phyloP scores from a whole-genome alignment of 768 basidiomycete genomes.

The Termitomyces heimii region DNA sequence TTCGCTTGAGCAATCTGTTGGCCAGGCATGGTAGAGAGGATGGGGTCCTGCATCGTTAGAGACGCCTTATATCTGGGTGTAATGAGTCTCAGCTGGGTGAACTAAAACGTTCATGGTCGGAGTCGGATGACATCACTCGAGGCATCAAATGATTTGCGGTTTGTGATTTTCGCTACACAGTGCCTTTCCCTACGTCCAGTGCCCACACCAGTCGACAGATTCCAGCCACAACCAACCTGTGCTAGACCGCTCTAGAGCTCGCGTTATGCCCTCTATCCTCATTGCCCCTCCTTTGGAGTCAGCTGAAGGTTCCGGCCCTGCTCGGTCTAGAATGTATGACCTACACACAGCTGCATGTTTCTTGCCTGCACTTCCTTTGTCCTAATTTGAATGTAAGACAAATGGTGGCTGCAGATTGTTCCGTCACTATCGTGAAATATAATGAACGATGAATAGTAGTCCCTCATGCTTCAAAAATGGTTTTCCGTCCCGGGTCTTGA shows the following conservation, averaged over 20 bases:
- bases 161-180: not conserved
- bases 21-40: conserved; percentile 38
- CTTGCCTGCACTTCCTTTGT: not conserved
- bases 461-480: not conserved
- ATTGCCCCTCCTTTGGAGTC: not conserved
- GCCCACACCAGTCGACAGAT: not conserved
- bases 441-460: not conserved
- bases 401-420: not conserved
- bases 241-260: not conserved
- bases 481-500: not conserved
- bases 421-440: not conserved
- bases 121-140: not conserved
- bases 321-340: conserved; percentile 1
- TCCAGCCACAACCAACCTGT: not conserved
- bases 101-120: not conserved
- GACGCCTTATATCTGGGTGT: not conserved
- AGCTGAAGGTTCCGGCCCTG: not conserved
- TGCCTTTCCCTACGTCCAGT: too few relatives aligned
- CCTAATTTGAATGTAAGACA: not conserved
- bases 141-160: not conserved
- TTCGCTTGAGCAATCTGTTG: conserved; percentile 55
- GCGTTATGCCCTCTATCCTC: not conserved
- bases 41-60: not conserved
- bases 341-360: not conserved
- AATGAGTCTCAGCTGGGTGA: not conserved